Conservation (phyloP, 2,329 filamentous ascomycete genomes). For the Pseudonectria buxi region DNA sequence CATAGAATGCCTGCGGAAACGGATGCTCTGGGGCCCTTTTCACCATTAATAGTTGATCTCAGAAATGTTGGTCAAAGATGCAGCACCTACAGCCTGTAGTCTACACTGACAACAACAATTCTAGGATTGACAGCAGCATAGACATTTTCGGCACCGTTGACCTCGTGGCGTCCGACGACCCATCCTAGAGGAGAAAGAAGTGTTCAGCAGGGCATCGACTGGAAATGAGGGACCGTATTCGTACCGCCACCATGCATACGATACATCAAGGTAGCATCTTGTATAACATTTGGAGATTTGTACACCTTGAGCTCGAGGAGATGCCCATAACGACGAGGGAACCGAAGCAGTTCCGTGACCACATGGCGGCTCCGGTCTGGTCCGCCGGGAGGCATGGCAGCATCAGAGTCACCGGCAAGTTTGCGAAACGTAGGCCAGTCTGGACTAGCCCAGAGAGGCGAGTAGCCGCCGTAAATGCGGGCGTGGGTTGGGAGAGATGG, state of each 20-base stretch:
- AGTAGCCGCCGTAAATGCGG: conserved; percentile 1
- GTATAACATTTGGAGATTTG: conserved; percentile 3
- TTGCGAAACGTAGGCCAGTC: conserved; percentile 5
- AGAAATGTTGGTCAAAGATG: background rate
- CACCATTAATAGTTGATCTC: too few relatives aligned
- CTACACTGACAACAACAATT: conserved; percentile 18
- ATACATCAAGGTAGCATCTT: conserved; percentile 15
- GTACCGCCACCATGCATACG: conserved; percentile 20
- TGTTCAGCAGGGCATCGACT: background rate
- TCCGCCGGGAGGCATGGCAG: conserved; percentile 10
- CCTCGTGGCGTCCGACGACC: conserved; percentile 17
- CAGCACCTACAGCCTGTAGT: conserved; percentile 14
- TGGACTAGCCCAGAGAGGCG: background rate
- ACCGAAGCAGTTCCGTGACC: conserved; percentile 7
- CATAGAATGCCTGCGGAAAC: conserved; percentile 14
- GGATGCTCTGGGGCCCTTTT: conserved; percentile 15
- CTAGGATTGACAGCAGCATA: conserved; percentile 9
- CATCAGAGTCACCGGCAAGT: conserved; percentile 7
- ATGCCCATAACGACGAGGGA: conserved; percentile 12
- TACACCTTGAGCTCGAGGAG: conserved; percentile 16
- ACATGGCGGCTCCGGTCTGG: conserved; percentile 12
- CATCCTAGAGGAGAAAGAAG: conserved; percentile 6
- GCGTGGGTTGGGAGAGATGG: conserved; percentile 9
- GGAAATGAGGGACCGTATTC: too few relatives aligned
- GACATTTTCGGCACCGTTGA: conserved; percentile 17